Evolutionary conservation across 2,329 filamentous ascomycete genomes (phyloP).

Genomic region (Fusarium lyarnte): DNA sequence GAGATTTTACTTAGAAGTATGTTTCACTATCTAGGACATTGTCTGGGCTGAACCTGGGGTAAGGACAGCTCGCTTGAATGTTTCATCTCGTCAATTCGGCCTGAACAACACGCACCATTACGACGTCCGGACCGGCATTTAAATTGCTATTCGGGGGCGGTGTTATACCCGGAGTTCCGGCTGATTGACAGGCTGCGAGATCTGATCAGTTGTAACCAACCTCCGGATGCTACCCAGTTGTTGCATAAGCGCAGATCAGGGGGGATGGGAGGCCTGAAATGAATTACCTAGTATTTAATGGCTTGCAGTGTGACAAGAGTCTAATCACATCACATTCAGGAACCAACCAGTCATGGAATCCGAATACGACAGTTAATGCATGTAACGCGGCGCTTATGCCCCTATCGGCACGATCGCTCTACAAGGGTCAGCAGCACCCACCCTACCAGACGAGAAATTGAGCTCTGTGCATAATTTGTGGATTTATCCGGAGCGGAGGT

Average conservation of each 20-base stretch:
- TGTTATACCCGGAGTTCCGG: background rate
- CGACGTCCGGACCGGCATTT: constrained; percentile 8
- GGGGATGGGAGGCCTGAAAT: background rate
- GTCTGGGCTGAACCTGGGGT: background rate
- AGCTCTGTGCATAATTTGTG: constrained; percentile 41
- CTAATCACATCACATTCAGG: background rate
- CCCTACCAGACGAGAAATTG: constrained; percentile 39
- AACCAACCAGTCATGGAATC: background rate
- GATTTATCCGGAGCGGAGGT: constrained; percentile 44
- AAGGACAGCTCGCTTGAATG: constrained; percentile 1
- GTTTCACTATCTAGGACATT: background rate
- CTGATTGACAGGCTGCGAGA: background rate
- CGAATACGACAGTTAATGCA: constrained; percentile 28
- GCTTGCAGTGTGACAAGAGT: background rate
- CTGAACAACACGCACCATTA: background rate
- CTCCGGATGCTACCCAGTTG: background rate
- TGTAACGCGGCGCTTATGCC: constrained; percentile 18
- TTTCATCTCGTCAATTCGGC: constrained; percentile 1
- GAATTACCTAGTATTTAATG: background rate
- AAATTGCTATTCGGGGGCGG: background rate
- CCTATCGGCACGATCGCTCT: constrained; percentile 15
- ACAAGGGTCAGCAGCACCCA: constrained; percentile 37
- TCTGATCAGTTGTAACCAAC: background rate
- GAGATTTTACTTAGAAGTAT: background rate
- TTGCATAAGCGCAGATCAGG: constrained; percentile 6